Base-by-base conservation (phyloP, 2,329 filamentous ascomycete genomes). In the Colletotrichum sansevieriae region DNA sequence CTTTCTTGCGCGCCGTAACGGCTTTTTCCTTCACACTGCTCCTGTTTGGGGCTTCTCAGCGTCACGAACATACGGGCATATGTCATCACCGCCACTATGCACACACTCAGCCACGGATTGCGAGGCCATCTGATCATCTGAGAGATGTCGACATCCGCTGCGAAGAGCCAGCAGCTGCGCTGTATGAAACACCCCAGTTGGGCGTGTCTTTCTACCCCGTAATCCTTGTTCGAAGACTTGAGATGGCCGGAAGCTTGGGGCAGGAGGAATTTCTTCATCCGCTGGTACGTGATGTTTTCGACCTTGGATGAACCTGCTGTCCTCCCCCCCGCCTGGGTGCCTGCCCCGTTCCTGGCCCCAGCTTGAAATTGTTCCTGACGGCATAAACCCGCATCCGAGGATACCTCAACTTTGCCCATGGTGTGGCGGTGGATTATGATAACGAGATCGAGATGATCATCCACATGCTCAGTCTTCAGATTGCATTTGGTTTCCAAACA, bases 31-130 rank as follows among this genome's bases (percentile, higher is more conserved):
- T 52, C 47, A 46, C 2, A 2, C 9, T 29, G 29, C 47, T 39
- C 62, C 47, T 49, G 65, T 56, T 65, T 60, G 65, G 62, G 65
- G 62, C 66, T 66, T 52, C 29, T 65, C 9, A 15, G n/a, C 25
- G 15, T 60, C 41, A 39, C 41, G n/a, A 33, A 29, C n/a, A 56
- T 44, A 22, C 29, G 29, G 29, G 29, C 65, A 61, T 18, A 29
- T 18, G 18, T 18, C 18, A 18, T 18, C 35, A 51, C 8, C 47
- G 59, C 63, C 64, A 37, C 51, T 18, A 51, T 67, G 64, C 64
- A 61, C 4, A 22, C 11, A 25, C 65, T 61, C 55, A 56, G 62
- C 62, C 65, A 69, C 55, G 29, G 7, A 11, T 54, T 18, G 25
- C 47, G 59, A 62, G 33, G 22, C 29, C 66, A 29, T 46, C 47